Evolutionary conservation across 805 yeast species (phyloP), one percentile per base, ranked within the genome.

Genomic region (Nakazawaea anatomiae): DNA sequence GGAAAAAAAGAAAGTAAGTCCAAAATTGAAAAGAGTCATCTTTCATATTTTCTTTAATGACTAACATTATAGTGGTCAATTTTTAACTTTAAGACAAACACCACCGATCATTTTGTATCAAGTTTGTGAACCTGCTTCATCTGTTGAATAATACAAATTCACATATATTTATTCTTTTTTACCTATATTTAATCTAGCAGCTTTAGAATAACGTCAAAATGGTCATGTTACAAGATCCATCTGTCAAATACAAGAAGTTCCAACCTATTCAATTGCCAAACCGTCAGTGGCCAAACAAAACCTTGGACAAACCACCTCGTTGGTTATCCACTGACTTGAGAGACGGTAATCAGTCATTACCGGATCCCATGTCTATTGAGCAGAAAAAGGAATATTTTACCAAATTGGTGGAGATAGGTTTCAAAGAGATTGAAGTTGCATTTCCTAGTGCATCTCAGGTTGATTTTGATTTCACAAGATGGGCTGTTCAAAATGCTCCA

Each of bases 251-350:
- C 62, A 74, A 67, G 56, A 69, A 79, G 39, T 85, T 83, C 62
- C 70, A 73, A 14, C 75, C 83, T 1, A 64, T 83, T 30, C 61
- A 80, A 42, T 68, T 87, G 55, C 79, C 83, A 3, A 72, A 81
- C 54, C 76, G 94, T 52, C 75, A 76, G 54, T 87, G 95, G 95
- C 95, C 95, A 1, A 61, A 73, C 38, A 74, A 74, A 52, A 67
- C 75, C 12, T 63, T 87, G 51, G 71, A 70, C 47, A 77, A 77
- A 62, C 78, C 90, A 3, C 95, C 95, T 25, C 72, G 94, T 57
- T 87, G 94, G 94, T 71, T 87, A 44, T 83, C 91, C 25, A 87
- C 95, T 4, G 95, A 87, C 61, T 73, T 87, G 54, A 77, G 95
- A 60, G 95, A 87, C 62, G 95, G 95, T 34, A 87, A 87, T 67